Evolutionary conservation across 2,329 filamentous ascomycete genomes (phyloP), one percentile per base, ranked within the genome.

Genomic region (Cadophora sp.): DNA sequence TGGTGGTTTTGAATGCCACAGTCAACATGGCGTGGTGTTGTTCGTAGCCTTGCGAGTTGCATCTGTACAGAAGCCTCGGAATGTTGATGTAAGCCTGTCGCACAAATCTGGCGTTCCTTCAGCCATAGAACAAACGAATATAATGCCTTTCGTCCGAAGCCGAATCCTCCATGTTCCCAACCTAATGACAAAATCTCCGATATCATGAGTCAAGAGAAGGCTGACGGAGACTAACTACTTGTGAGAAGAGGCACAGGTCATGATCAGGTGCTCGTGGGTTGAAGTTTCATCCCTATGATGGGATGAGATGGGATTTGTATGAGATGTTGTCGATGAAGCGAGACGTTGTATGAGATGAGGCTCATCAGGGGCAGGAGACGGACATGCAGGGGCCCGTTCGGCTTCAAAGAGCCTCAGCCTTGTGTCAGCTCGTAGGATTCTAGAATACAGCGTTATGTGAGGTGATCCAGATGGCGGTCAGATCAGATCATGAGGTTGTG

Each of bases 331-430:
- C 37, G 37, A 61, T 51, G 43, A 62, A 50, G 43, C 48, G 51
- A 53, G 55, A 64, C 24, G 62, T 56, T 61, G 61, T 46, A 62
- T 67, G 65, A 62, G 62, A 67, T 62, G 59, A 68, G 53, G 69
- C 56, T 27, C 22, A 29, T 19, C 22, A 53, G 50, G 50, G 50
- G 50, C 24, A 53, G 26, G 26, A 19, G 53, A 56, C 55, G 61
- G 26, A 58, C 29, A 48, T 48, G 60, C 50, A 37, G 26, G 51
- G 63, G 24, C 31, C 43, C 11, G 4, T 34, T 22, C 55, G 64
- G 67, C 53, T 50, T 65, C 48, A 55, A 48, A 48, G 43, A 69
- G 66, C 68, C 64, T 69, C 70, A 70, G 69, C 63, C 66, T 69
- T 67, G 67, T 67, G 48, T 66, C 53, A 58, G 5, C n/a, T 37